Percentiles rank a stretch among this genome's conserved stretches.
Conservation (phyloP, 2,329 filamentous ascomycete genomes). For the Rhytidhysteron rufulum region DNA sequence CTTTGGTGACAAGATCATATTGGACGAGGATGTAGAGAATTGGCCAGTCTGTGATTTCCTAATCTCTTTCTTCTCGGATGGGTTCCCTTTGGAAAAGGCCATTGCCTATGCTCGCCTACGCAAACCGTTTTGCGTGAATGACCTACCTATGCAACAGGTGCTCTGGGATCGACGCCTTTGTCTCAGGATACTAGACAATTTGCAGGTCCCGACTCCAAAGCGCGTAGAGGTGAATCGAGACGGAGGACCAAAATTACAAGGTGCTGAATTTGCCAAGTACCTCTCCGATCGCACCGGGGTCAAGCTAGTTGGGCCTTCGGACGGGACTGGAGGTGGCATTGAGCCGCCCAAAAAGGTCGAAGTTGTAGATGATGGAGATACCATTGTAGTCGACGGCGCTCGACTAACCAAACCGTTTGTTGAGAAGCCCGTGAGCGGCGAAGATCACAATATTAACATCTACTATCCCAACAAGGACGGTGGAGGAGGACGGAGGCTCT, state of each 20-base stretch:
- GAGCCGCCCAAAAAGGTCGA: slow-evolving; percentile 65
- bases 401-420: slow-evolving; percentile 89
- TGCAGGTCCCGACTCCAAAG: slow-evolving; percentile 83
- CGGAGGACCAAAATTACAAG: slow-evolving; percentile 77
- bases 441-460: slow-evolving; percentile 98
- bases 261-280: slow-evolving; percentile 73
- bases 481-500: slow-evolving; percentile 85
- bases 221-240: slow-evolving; percentile 90
- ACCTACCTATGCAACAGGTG: slow-evolving; percentile 94
- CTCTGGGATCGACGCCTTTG: slow-evolving; percentile 94
- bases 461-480: slow-evolving; percentile 87
- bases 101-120: slow-evolving; percentile 91
- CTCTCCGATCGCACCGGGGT: slow-evolving; percentile 79
- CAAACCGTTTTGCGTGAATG: slow-evolving; percentile 96
- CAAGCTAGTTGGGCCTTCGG: slow-evolving; percentile 64
- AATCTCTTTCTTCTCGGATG: slow-evolving; percentile 97
- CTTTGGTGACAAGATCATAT: slow-evolving; percentile 97
- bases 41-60: slow-evolving; percentile 96
- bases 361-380: slow-evolving; percentile 85
- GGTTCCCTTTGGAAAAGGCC: slow-evolving; percentile 93
- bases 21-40: slow-evolving; percentile 94
- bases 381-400: slow-evolving; percentile 79
- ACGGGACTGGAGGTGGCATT: slow-evolving; percentile 60
- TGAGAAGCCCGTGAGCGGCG: slow-evolving; percentile 95
- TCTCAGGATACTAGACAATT: slow-evolving; percentile 79